Base-by-base conservation (phyloP, 2,329 filamentous ascomycete genomes). In the Monosporascus ibericus region DNA sequence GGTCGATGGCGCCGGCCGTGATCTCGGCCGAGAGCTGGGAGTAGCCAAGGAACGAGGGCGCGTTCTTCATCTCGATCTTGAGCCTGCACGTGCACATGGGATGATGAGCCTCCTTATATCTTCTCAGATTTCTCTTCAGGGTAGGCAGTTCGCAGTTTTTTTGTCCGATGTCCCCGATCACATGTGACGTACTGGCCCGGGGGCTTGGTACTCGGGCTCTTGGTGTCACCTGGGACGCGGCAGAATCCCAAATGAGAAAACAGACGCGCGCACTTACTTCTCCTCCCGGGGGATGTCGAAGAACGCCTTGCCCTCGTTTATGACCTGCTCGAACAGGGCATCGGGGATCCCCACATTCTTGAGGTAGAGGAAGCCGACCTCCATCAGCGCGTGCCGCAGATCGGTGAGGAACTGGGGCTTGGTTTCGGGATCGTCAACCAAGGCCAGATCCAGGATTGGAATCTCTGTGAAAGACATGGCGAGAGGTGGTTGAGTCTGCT, bases 291-390 rank as follows among this genome's bases (percentile, higher is more conserved):
- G 86, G 52, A 95, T 77, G 54, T 89, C 82, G 62, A 95, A 95
- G 70, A 95, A 94, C 0, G 72, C 75, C 50, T 81, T 82, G 44
- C 87, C 88, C 63, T 90, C 78, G 2, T 71, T 63, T 50, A 90
- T 83, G 25, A 92, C 88, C 55, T 78, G 70, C 24, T 80, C 64
- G 60, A 88, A 83, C 49, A 92, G 71, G 39, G 79, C 73, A 17
- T 85, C 78, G 5, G 86, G 75, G 48, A 92, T 84, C 22, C 86
- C 87, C 2, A 88, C 85, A 64, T 95, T 91, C 65, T 85, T 86
- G 55, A 95, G 80, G 64, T 95, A 95, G 22, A 95, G 69, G 64
- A 95, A 95, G 2, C 90, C 90, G n/a, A 95, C 88, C 66, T 92
- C 87, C 62, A 95, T 81, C 34, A 95, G 73, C 0, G 89, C 88